phyloP scores from a whole-genome alignment of 441 rosid genomes.

The Theobroma grandiflorum region DNA sequence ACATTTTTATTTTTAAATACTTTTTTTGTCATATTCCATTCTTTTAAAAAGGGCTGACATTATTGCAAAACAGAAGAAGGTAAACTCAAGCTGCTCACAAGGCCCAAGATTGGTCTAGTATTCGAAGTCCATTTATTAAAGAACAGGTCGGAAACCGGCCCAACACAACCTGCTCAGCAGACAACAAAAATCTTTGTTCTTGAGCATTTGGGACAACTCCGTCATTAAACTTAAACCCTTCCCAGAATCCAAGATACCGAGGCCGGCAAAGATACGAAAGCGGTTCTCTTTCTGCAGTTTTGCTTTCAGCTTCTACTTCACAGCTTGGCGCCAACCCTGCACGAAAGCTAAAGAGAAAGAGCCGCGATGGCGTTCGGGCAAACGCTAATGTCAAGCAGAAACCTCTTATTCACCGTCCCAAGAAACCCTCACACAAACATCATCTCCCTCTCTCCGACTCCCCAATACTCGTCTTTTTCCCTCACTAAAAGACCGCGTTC shows the following conservation, averaged over 20 bases:
- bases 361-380: constrained; percentile 41
- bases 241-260: not conserved
- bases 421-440: constrained; percentile 20
- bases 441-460: constrained; percentile 15
- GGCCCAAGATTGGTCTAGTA: not conserved
- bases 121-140: not conserved
- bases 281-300: not conserved
- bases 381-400: constrained; percentile 28
- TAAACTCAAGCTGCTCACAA: no score
- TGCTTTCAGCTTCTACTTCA: not conserved
- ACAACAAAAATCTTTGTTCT: not conserved
- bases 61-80: no score
- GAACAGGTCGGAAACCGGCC: not conserved
- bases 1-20: no score
- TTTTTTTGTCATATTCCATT: no score
- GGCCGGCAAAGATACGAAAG: not conserved
- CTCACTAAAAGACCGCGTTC: not conserved
- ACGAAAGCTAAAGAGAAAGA: not conserved
- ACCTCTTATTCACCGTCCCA: constrained; percentile 14
- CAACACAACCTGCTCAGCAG: not conserved
- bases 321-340: no score
- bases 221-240: not conserved
- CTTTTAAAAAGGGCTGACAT: no score
- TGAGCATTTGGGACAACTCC: not conserved
- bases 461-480: not conserved